phyloP scores from a whole-genome alignment of 768 basidiomycete genomes.

The Filobasidium floriforme region DNA sequence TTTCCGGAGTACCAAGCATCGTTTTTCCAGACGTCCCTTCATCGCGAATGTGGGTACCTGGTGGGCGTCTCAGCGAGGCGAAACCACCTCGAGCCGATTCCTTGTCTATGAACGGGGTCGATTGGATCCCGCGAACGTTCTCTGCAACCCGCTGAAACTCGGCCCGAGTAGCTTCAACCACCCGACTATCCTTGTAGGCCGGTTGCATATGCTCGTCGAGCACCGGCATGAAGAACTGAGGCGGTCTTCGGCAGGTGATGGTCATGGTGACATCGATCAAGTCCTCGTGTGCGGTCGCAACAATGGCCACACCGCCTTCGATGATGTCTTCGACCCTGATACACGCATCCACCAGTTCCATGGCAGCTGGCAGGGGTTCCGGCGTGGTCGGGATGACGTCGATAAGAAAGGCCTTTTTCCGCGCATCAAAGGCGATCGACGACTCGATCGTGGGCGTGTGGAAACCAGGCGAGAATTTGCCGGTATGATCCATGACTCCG shows the following conservation, averaged over 20 bases:
- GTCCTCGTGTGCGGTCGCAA: slow-evolving; percentile 3
- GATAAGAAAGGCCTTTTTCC: slow-evolving; percentile 14
- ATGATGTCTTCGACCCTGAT: slow-evolving; percentile 13
- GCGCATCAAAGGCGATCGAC: slow-evolving; percentile 12
- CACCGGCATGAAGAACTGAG: slow-evolving; percentile 17
- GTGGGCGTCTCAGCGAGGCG: background rate
- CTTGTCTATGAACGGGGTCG: slow-evolving; percentile 1
- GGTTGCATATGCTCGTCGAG: slow-evolving; percentile 7
- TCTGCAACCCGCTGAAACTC: slow-evolving; percentile 4
- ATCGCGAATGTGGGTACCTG: slow-evolving; percentile 1
- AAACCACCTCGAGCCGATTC: slow-evolving; percentile 8
- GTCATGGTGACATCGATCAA: slow-evolving; percentile 20
- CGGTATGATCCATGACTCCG: slow-evolving; percentile 7
- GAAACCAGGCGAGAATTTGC: slow-evolving; percentile 6
- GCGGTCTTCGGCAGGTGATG: slow-evolving; percentile 20
- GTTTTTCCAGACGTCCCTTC: background rate
- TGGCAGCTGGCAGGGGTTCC: slow-evolving; percentile 9
- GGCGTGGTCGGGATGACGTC: slow-evolving; percentile 15
- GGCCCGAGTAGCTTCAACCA: slow-evolving; percentile 2
- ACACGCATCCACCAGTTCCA: slow-evolving; percentile 13
- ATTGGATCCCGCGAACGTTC: slow-evolving; percentile 6
- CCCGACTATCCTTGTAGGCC: slow-evolving; percentile 5
- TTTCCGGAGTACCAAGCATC: background rate
- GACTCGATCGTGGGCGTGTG: slow-evolving; percentile 7
- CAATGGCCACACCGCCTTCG: slow-evolving; percentile 7